phyloP scores from a whole-genome alignment of 176 grass and related monocot genomes.

The Eremochloa ophiuroides region DNA sequence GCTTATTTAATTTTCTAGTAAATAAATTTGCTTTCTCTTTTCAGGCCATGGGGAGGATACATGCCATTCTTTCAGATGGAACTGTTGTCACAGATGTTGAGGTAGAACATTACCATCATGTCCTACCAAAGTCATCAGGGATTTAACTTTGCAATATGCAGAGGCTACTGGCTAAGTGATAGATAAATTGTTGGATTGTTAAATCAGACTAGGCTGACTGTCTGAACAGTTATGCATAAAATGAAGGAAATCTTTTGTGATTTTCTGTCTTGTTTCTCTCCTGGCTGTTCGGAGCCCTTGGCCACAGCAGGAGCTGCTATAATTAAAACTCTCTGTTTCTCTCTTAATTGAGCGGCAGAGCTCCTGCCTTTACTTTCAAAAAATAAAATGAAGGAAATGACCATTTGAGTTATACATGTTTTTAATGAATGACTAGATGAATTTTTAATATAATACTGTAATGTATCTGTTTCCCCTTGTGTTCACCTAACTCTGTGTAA shows the following conservation, averaged over 20 bases:
- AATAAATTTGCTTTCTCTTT: slow-evolving; percentile 7
- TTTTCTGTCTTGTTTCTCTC: no score
- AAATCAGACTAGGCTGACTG: neutral
- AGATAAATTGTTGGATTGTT: neutral
- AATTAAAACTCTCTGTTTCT: no score
- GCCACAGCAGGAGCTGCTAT: no score
- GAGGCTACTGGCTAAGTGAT: neutral
- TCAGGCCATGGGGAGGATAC: slow-evolving; percentile 93
- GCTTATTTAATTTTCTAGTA: neutral
- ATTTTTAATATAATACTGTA: neutral
- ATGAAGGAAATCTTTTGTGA: neutral
- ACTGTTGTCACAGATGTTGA: slow-evolving; percentile 78
- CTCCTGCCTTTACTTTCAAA: no score
- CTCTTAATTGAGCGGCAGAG: no score
- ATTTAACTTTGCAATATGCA: neutral
- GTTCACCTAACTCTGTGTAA: neutral
- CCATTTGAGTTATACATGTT: neutral
- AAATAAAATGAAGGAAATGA: neutral
- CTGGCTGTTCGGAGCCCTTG: no score
- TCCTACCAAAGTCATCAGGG: neutral
- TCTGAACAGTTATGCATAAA: no score
- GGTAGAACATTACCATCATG: slow-evolving; percentile 33
- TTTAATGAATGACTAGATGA: neutral
- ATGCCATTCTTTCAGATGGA: slow-evolving; percentile 85
- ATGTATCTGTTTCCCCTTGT: neutral